Evolutionary conservation across 352 stramenopile genomes (phyloP).

Genomic region (Pythium coloratum): DNA sequence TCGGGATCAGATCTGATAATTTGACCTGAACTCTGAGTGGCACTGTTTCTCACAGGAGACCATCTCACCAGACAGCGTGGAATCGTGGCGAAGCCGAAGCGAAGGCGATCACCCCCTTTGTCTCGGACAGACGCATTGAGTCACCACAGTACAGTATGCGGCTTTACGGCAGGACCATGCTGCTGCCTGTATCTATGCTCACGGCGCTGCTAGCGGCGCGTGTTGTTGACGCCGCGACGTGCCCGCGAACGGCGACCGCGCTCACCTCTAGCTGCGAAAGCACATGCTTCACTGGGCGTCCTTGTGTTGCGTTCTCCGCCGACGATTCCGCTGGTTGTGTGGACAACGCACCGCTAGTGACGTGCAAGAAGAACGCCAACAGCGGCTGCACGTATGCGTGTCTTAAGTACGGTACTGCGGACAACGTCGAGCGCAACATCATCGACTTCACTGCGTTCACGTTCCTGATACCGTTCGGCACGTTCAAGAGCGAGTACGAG

Average conservation of each 20-base stretch:
- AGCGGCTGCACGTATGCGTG: constrained; percentile 51
- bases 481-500: constrained; percentile 44
- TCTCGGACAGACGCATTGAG: not conserved
- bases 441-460: constrained; percentile 50
- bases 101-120: not conserved
- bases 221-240: constrained; percentile 24
- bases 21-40: not conserved
- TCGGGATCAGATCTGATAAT: not conserved
- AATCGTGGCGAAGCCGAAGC: not conserved
- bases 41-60: not conserved
- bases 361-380: constrained; percentile 14
- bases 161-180: not conserved
- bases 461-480: constrained; percentile 63
- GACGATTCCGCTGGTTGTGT: constrained; percentile 5
- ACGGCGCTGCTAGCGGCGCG: constrained; percentile 5
- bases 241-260: constrained; percentile 41
- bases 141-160: not conserved
- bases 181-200: not conserved
- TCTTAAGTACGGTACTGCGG: constrained; percentile 39
- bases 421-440: constrained; percentile 46
- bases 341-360: not conserved
- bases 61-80: not conserved
- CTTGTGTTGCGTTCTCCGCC: constrained; percentile 50
- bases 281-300: constrained; percentile 51
- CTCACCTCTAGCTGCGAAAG: constrained; percentile 51